Conservation (phyloP, 371 early-diverging fungal species). For the Batrachochytrium dendrobatidis region DNA sequence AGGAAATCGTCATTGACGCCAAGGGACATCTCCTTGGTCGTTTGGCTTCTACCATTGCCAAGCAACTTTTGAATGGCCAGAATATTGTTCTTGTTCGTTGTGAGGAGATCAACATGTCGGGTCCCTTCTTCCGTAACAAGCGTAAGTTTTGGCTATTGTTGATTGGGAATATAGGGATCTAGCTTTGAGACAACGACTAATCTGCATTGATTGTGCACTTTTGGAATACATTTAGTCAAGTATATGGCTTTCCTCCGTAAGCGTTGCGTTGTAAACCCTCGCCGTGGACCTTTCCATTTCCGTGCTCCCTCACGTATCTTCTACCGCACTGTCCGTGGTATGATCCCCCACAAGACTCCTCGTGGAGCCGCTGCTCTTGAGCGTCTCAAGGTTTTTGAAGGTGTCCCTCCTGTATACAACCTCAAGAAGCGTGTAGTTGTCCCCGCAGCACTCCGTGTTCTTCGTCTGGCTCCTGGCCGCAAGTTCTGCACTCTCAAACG, state of each 20-base stretch:
- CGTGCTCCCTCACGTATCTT: constrained; percentile 98
- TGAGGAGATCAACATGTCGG: constrained; percentile 97
- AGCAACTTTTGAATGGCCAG: constrained; percentile 97
- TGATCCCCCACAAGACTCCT: constrained; percentile 98
- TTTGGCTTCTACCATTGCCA: constrained; percentile 96
- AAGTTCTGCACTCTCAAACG: constrained; percentile 95
- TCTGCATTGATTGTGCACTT: constrained; percentile 4
- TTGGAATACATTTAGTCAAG: constrained; percentile 58
- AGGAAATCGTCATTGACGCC: constrained; percentile 99
- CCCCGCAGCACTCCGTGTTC: constrained; percentile 94
- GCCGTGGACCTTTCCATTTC: constrained; percentile 98
- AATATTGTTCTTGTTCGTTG: constrained; percentile 96
- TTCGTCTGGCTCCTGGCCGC: constrained; percentile 93
- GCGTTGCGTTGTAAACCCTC: constrained; percentile 98
- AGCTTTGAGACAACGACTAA: background rate
- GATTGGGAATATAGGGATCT: background rate
- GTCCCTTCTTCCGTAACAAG: constrained; percentile 99
- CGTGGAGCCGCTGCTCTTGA: constrained; percentile 97
- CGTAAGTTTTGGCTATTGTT: constrained; percentile 51
- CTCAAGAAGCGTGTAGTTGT: constrained; percentile 93
- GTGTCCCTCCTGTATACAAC: constrained; percentile 98
- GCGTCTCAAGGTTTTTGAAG: constrained; percentile 98
- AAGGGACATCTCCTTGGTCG: constrained; percentile 99
- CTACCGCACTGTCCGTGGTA: constrained; percentile 96
- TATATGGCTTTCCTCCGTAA: constrained; percentile 97